A percentile compares a stretch with the other conserved stretches of the same genome.
These are phyloP conservation scores for Volvox africanus DNA, from an alignment of 139 green algal species.

Conservation along the genomic window DNA sequence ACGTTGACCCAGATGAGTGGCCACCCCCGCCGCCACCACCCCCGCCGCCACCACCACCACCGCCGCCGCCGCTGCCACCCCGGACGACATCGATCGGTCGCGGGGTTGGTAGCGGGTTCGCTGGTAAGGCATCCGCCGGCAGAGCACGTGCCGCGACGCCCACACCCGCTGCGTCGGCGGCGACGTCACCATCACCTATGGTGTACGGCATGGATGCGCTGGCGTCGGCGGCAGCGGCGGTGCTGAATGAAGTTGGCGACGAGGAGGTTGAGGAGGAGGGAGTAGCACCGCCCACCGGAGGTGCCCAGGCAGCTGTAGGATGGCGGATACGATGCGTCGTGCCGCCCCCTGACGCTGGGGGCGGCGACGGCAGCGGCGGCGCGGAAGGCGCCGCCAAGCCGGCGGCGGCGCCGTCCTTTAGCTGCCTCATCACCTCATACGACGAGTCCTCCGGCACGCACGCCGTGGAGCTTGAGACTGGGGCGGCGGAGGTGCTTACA, in stretches of 20 bases:
- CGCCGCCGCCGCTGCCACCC: conserved; percentile 44
- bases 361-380: conserved; percentile 33
- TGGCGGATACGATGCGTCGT: conserved; percentile 12
- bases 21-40: conserved; percentile 46
- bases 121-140: background rate
- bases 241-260: background rate
- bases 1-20: conserved; percentile 54
- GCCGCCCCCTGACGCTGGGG: background rate
- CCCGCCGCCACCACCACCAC: conserved; percentile 33
- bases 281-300: background rate
- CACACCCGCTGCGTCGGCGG: background rate
- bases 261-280: conserved; percentile 9
- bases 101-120: background rate
- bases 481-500: conserved; percentile 59
- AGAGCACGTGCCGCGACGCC: background rate
- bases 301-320: conserved; percentile 1
- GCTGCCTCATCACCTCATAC: conserved; percentile 41
- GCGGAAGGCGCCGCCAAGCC: background rate
- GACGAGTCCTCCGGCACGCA: conserved; percentile 38
- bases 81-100: background rate
- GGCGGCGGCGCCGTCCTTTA: background rate
- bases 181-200: conserved; percentile 30
- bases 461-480: conserved; percentile 77
- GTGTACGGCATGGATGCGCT: background rate
- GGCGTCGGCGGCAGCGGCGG: background rate